Base-by-base conservation (phyloP, 202 grass and related monocot species). In the Carex sylvatica region DNA sequence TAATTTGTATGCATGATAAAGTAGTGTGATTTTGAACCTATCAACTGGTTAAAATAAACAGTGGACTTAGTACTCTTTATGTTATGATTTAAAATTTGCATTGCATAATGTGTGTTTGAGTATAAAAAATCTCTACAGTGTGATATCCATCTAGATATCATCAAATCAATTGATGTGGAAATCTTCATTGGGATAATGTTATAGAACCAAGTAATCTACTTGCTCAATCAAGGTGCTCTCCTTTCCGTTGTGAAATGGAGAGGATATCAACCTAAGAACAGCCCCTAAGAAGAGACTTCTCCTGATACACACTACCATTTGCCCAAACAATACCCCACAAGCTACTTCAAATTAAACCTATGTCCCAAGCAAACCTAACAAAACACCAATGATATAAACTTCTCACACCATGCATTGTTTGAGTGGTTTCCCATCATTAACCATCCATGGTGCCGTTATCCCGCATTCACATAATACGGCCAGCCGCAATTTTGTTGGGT, bases 401-500 rank as follows among this genome's bases (percentile, higher is more conserved):
- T 22, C 19, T 47, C 46, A 19, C 65, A 33, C 54, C 15, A 73
- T 73, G 52, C 26, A 36, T 40, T 58, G 26, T 22, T 72, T 52
- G 4, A 51, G 10, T 51, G 15, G 8, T 65, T 62, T 65, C 31
- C 6, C 24, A 80, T 46, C 44, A 71, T 58, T 70, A 53, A 14
- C 24, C 67, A 74, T 22, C 16, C 16, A 81, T 80, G 84, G 38
- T n/a, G 5, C 14, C 63, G 62, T 47, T 40, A 14, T 62, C 22
- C 38, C 26, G 23, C 28, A 44, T 64, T 47, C 19, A 80, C 56
- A 80, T 15, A 24, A 55, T 91, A 49, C 65, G 92, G 36, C 65
- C 83, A 6, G 36, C 60, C 10, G 74, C 83, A 47, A 69, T 86
- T 60, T 52, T 80, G 11, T 56, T 84, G 46, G 92, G 65, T 1